phyloP scores from a whole-genome alignment of 331 rosid species.

The Dryas integrifolia region DNA sequence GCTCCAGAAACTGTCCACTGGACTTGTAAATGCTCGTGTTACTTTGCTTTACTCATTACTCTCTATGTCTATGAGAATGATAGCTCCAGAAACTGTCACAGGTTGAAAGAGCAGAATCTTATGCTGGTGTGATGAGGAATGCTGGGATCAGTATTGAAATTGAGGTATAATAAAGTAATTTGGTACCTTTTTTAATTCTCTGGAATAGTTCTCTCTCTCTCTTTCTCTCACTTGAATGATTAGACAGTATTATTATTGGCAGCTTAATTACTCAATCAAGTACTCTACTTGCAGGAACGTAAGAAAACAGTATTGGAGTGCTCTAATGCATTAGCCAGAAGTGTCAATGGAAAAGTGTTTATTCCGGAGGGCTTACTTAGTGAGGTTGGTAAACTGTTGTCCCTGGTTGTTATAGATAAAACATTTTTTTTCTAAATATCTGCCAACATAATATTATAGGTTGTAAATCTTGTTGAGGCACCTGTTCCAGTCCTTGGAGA shows the following conservation, averaged over 20 bases:
- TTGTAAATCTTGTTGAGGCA: slow-evolving; percentile 90
- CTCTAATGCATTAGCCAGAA: slow-evolving; percentile 62
- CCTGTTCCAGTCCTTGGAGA: slow-evolving; percentile 89
- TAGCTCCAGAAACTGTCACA: slow-evolving; percentile 28
- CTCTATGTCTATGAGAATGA: slow-evolving; percentile 8
- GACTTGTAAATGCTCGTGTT: not conserved
- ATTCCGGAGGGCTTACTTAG: slow-evolving; percentile 69
- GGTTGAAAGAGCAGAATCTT: slow-evolving; percentile 85
- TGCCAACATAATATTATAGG: slow-evolving; percentile 42
- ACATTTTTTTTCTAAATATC: not conserved
- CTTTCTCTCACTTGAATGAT: not conserved
- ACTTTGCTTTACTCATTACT: not conserved
- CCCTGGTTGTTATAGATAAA: slow-evolving; percentile 17
- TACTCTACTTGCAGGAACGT: slow-evolving; percentile 51
- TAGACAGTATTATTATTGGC: not conserved
- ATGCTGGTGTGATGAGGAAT: slow-evolving; percentile 48
- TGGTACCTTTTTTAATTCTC: not conserved
- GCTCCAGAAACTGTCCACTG: slow-evolving; percentile 4
- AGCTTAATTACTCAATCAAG: not conserved
- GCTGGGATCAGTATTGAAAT: slow-evolving; percentile 58
- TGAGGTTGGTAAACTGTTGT: slow-evolving; percentile 51
- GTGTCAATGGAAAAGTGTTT: slow-evolving; percentile 62
- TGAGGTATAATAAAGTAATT: slow-evolving; percentile 48
- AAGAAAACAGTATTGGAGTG: slow-evolving; percentile 57
- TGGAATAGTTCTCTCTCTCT: not conserved